Evolutionary conservation across 192 early-diverging fungal genomes (phyloP), one percentile per base, ranked within the genome.

Genomic region (Paraglomus brasilianum): DNA sequence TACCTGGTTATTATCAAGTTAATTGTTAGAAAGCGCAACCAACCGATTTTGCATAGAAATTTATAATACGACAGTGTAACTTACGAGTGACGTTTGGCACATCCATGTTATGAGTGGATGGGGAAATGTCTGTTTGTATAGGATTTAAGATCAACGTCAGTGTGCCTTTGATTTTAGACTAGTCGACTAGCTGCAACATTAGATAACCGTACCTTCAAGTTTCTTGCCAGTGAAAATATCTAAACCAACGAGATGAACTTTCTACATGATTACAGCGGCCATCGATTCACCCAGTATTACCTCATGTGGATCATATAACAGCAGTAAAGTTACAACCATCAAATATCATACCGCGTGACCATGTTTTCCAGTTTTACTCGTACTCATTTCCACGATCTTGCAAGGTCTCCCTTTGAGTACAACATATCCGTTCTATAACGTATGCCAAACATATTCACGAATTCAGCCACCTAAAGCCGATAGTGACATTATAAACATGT

Each of bases 361-460:
- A 93, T 99, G 97, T 94, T 99, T 99, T 78, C 97, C 97, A 74
- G 97, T 99, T 91, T 99, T 99, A 84, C 96, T 98, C 82, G 97
- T 99, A 62, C 95, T 95, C 94, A 99, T 98, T 78, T 97, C 95
- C 56, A 96, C 88, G 62, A 99, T 97, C 92, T 98, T 99, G 89
- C 97, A 99, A 78, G 97, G 97, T 66, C 95, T 93, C 67, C 94
- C 93, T 89, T 98, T 99, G 79, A 99, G 92, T 70, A 95, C 88
- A 74, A 99, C 97, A 85, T 90, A 87, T 15, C 96, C 97, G 88
- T 91, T 91, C 90, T 69, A 58, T 22, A 30, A 30, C 30, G 30
- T 30, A 30, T 30, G 3, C 30, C 30, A 30, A 3, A 30, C 30
- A 30, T 30, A 30, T 30, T 30, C 30, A 30, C 30, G 30, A 30